A percentile compares a stretch with the other conserved stretches of the same genome.
These are phyloP conservation scores for Ceratobasidium sp. DNA, from an alignment of 1,284 basidiomycete species.

Conservation along the genomic window DNA sequence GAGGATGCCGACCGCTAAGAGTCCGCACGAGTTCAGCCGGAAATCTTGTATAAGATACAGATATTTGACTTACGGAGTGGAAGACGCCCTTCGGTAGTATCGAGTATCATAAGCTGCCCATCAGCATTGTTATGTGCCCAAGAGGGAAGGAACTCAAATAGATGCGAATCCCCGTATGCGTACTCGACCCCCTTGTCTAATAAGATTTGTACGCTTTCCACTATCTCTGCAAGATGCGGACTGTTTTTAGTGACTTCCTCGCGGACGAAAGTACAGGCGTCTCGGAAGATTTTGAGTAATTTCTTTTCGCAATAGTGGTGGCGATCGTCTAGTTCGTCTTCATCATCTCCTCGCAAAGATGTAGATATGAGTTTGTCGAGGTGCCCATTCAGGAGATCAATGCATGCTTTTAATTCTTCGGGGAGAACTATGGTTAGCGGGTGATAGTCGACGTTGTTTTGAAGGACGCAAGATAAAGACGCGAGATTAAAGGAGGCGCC, in stretches of 20 bases:
- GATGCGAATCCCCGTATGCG: conserved; percentile 5
- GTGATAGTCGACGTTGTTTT: too few relatives aligned
- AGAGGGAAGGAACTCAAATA: conserved; percentile 24
- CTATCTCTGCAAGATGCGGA: conserved; percentile 1
- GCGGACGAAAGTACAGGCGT: conserved; percentile 16
- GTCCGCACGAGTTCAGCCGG: too few relatives aligned
- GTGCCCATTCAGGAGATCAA: too few relatives aligned
- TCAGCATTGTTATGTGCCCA: conserved; percentile 26
- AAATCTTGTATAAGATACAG: neutral
- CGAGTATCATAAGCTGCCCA: conserved; percentile 7
- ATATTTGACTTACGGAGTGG: too few relatives aligned
- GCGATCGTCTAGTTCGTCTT: neutral
- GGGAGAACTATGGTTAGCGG: too few relatives aligned
- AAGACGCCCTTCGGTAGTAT: conserved; percentile 1
- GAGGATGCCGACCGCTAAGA: too few relatives aligned
- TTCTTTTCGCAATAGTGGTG: neutral
- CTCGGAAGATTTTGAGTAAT: conserved; percentile 5
- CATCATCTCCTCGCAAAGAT: neutral
- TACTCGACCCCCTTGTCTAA: neutral
- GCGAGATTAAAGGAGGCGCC: too few relatives aligned
- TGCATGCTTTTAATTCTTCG: too few relatives aligned
- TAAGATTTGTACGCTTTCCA: neutral
- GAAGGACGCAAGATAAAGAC: too few relatives aligned
- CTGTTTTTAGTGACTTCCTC: neutral
- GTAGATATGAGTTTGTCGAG: too few relatives aligned